A percentile compares a stretch with the other conserved stretches of the same genome.
Evolutionary conservation across 2,329 filamentous ascomycete species (phyloP).

Genomic region (Penicillium frequentans): DNA sequence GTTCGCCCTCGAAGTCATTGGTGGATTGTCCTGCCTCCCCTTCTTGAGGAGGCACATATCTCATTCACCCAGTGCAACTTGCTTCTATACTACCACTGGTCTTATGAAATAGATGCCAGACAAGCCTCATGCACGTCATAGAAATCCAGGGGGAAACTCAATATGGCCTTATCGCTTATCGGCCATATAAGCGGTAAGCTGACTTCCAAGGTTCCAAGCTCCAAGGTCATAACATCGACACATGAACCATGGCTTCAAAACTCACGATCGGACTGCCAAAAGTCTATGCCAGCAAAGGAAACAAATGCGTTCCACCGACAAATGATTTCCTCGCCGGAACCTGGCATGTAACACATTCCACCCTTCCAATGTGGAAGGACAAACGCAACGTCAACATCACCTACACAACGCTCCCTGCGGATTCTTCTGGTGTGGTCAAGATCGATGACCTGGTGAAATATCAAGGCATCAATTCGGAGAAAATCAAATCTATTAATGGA

Average conservation of each 20-base stretch:
- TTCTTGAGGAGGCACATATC: too few relatives aligned
- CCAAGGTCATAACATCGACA: neutral
- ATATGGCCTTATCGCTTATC: neutral
- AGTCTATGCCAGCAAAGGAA: neutral
- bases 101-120: too few relatives aligned
- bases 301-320: slow-evolving; percentile 9
- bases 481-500: slow-evolving; percentile 18
- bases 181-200: neutral
- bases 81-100: too few relatives aligned
- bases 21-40: too few relatives aligned
- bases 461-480: slow-evolving; percentile 12
- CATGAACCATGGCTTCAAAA: neutral
- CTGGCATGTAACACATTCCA: slow-evolving; percentile 26
- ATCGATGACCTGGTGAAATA: slow-evolving; percentile 21
- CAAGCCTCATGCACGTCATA: too few relatives aligned
- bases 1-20: too few relatives aligned
- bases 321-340: slow-evolving; percentile 19
- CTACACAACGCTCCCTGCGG: slow-evolving; percentile 13
- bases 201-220: neutral
- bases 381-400: slow-evolving; percentile 26
- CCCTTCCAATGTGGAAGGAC: slow-evolving; percentile 21
- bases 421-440: slow-evolving; percentile 5
- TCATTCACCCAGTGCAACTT: too few relatives aligned
- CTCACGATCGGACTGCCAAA: slow-evolving; percentile 5
- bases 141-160: neutral